Evolutionary conservation across 2,329 filamentous ascomycete species (phyloP), one percentile per base, ranked within the genome.

Genomic region (Cadophora malorum): DNA sequence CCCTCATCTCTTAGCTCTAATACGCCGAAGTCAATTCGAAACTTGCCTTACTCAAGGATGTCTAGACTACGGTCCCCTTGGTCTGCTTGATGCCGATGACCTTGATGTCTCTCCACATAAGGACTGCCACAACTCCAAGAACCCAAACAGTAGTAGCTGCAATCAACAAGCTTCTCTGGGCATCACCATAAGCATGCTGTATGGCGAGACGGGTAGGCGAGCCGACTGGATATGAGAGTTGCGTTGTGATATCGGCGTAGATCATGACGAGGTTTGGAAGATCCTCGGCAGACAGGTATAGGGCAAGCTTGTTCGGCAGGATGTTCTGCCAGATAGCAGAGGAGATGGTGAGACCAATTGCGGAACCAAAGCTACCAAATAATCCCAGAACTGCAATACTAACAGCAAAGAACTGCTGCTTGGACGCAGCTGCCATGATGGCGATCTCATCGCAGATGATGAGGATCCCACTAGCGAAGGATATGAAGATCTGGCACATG

Each of bases 371-470:
- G n/a, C 45, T 49, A 21, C 19, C 45, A 21, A 41, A 45, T 41
- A 45, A 45, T 25, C 47, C 19, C 19, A 64, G 49, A 16, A 33
- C 31, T 25, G 61, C 25, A n/a, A 19, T 49, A 52, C 38, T 62
- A 23, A 62, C 50, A 53, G 45, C 50, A 31, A 53, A 53, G 3
- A 6, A 53, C 50, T 62, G 41, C 12, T 52, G 19, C 49, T 58
- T 53, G 23, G 52, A 31, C 31, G 63, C 16, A 21, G 53, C 53
- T 3, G 85, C 83, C 78, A 88, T 85, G 64, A 84, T 81, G 10
- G 85, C 85, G 69, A 90, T 81, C 75, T 90, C 84, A 47, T 86
- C 81, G 56, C 81, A 81, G 58, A 89, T 84, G 69, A 85, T 84
- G 16, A 88, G 79, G 16, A 84, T 81, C 12, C 85, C 85, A 8